Base-by-base conservation (phyloP, 2,329 filamentous ascomycete species). In the Alternaria dauci region DNA sequence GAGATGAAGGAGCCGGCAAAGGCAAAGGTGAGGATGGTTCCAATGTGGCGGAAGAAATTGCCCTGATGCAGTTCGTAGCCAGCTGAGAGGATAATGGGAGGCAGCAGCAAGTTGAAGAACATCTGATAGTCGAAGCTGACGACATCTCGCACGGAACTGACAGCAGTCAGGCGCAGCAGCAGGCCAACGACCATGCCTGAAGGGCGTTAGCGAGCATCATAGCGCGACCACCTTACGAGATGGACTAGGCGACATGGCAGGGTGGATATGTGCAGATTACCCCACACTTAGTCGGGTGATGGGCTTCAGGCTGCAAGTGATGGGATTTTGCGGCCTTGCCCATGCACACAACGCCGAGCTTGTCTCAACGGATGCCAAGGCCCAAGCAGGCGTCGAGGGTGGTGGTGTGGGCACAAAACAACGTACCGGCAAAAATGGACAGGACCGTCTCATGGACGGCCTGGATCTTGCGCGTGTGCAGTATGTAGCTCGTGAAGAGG, bases 91-190 rank as follows among this genome's bases (percentile, higher is more conserved):
- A 99, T 99, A 76, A 99, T 99, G 58, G 95, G 95, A 38, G 95
- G 95, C n/a, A 99, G 91, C 12, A 99, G 88, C 46, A 99, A 87
- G 80, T 99, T 99, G 85, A 99, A 99, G 85, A 99, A 99, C 84
- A 98, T 97, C 77, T 98, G 94, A 78, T 97, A 97, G 82, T 98
- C 91, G 84, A 99, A 99, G 80, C 91, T 96, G 75, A 99, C 93
- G 66, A 92, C 89, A 76, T 92, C 91, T 78, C 94, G 90, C 71
- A 99, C 93, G 65, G 91, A 92, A 64, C 92, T 90, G 67, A 91
- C 90, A 53, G 91, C 89, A 43, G 89, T 92, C 65, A 97, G 83
- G 74, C 95, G 88, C 59, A 99, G 88, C 61, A 96, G 87, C 71
- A 99, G 84, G 6, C 95, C 95, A 62, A 99, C 93, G 59, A 93